phyloP scores from a whole-genome alignment of 2,329 filamentous ascomycete species.

The Purpureocillium takamizusanense region DNA sequence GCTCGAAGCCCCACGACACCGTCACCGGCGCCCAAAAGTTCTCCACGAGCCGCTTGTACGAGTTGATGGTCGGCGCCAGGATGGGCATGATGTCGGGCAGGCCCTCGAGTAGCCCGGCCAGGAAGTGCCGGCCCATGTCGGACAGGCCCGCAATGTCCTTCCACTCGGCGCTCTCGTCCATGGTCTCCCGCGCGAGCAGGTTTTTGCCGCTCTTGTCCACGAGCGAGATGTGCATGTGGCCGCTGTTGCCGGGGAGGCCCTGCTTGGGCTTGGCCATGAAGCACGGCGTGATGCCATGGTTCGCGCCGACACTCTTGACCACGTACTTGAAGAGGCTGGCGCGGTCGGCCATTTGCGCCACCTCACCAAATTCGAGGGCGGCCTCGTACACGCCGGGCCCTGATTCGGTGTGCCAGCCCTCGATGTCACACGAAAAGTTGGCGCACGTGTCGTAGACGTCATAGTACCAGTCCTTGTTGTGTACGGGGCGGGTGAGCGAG shows the following conservation, averaged over 20 bases:
- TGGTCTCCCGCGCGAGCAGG: constrained; percentile 64
- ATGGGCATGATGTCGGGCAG: constrained; percentile 94
- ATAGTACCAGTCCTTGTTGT: constrained; percentile 92
- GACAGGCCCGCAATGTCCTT: constrained; percentile 72
- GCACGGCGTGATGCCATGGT: constrained; percentile 86
- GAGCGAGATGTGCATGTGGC: constrained; percentile 90
- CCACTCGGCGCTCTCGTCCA: constrained; percentile 64
- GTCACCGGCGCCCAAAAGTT: constrained; percentile 99
- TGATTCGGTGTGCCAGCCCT: constrained; percentile 93
- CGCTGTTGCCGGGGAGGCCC: constrained; percentile 86
- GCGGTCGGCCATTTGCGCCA: constrained; percentile 82
- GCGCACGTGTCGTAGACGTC: constrained; percentile 73
- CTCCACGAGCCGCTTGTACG: constrained; percentile 95
- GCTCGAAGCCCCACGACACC: constrained; percentile 93
- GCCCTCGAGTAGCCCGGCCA: constrained; percentile 81
- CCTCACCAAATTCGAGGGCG: constrained; percentile 83
- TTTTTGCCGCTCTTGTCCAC: constrained; percentile 76
- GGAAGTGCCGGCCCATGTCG: constrained; percentile 83
- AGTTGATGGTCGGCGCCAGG: constrained; percentile 90
- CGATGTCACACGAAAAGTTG: constrained; percentile 71
- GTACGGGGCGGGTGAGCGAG: constrained; percentile 74
- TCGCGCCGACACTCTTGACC: constrained; percentile 79
- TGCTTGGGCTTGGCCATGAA: constrained; percentile 98
- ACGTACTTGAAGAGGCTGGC: constrained; percentile 91
- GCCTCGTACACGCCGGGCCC: constrained; percentile 94